Evolutionary conservation across 108 stramenopile genomes (phyloP).

Genomic region (Discostella stelligeroides): DNA sequence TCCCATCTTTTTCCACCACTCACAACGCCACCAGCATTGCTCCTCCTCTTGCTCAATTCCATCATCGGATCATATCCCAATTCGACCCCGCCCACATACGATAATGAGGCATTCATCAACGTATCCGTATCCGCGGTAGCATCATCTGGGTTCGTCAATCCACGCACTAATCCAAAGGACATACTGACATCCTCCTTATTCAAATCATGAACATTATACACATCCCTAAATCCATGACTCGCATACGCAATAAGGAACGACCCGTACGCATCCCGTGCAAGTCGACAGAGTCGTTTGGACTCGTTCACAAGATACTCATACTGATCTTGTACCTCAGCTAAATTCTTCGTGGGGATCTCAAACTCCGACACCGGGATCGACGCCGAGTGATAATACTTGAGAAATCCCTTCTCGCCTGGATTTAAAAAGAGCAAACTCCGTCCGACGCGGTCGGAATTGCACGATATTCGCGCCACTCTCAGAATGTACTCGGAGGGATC

Average conservation of each 20-base stretch:
- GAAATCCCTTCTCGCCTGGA: conserved; percentile 46
- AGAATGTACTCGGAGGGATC: conserved; percentile 52
- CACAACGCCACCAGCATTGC: neutral
- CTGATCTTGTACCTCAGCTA: conserved; percentile 39
- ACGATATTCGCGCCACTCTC: conserved; percentile 38
- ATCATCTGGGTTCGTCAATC: conserved; percentile 17
- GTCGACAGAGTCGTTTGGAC: conserved; percentile 6
- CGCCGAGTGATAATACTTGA: conserved; percentile 49
- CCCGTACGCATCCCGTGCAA: conserved; percentile 43
- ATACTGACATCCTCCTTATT: conserved; percentile 44
- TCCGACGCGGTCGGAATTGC: conserved; percentile 43
- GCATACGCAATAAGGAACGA: conserved; percentile 41
- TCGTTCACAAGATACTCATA: conserved; percentile 33
- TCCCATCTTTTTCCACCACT: conserved; percentile 17
- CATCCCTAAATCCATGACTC: conserved; percentile 43
- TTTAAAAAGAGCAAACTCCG: conserved; percentile 41
- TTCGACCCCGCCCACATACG: conserved; percentile 2
- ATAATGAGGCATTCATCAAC: neutral
- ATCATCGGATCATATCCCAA: conserved; percentile 2
- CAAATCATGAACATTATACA: conserved; percentile 54
- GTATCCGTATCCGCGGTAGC: conserved; percentile 11
- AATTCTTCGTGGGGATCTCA: conserved; percentile 25
- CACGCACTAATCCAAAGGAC: conserved; percentile 34
- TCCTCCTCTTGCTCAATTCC: neutral
- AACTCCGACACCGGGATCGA: conserved; percentile 46